Conservation (phyloP, 768 basidiomycete genomes). For the Gautieria morchelliformis region DNA sequence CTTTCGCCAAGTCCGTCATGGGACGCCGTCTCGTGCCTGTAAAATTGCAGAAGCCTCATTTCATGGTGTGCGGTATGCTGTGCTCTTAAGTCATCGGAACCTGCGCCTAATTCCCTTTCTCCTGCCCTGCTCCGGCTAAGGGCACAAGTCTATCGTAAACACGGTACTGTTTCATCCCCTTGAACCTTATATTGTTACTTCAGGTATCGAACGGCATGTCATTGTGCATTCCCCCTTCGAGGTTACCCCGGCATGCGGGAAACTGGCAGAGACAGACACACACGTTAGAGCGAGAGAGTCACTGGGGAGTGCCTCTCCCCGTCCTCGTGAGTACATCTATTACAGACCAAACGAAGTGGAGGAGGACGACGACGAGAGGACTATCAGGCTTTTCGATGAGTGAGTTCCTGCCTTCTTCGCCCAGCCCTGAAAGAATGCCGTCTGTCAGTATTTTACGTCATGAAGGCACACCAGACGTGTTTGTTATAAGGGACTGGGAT, state of each 20-base stretch:
- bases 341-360: conserved; percentile 13
- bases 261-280: conserved; percentile 36
- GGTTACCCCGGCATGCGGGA: conserved; percentile 35
- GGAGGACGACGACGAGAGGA: conserved; percentile 22
- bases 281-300: conserved; percentile 30
- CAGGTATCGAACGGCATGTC: conserved; percentile 66
- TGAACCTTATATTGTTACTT: conserved; percentile 53
- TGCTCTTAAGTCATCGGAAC: neutral
- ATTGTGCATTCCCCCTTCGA: conserved; percentile 59
- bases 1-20: conserved; percentile 32
- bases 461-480: conserved; percentile 51
- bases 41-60: conserved; percentile 54
- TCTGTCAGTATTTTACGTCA: conserved; percentile 43
- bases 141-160: conserved; percentile 74
- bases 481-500: conserved; percentile 33
- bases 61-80: conserved; percentile 43
- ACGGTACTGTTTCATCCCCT: conserved; percentile 63
- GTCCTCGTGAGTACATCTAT: neutral
- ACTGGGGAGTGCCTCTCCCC: neutral
- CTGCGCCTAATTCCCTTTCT: neutral
- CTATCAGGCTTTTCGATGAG: conserved; percentile 67
- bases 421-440: neutral
- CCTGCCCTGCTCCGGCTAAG: conserved; percentile 21
- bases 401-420: conserved; percentile 23
- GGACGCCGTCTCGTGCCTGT: conserved; percentile 42